These are phyloP conservation scores for Carex kokanica DNA, from an alignment of 176 grass and related monocot species.

Conservation along the genomic window DNA sequence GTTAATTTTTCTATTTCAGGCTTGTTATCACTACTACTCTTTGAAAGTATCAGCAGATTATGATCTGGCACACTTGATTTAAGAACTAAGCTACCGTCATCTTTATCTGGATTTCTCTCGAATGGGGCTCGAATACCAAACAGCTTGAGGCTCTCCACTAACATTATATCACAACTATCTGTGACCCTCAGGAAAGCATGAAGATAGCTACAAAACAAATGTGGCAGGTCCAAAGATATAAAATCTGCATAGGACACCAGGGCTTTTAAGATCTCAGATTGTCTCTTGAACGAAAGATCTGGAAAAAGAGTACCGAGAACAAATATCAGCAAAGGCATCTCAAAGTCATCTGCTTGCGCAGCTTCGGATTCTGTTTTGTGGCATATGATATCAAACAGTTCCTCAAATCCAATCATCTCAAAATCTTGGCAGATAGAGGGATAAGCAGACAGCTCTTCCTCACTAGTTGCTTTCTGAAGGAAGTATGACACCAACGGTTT, in stretches of 20 bases:
- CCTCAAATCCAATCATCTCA: slow-evolving; percentile 85
- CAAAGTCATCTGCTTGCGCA: slow-evolving; percentile 40
- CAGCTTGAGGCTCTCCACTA: slow-evolving; percentile 20
- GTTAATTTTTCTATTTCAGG: slow-evolving; percentile 23
- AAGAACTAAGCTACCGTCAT: neutral
- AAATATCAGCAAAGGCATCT: slow-evolving; percentile 68
- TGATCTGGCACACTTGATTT: neutral
- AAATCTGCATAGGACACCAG: slow-evolving; percentile 57
- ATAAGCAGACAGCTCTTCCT: slow-evolving; percentile 49
- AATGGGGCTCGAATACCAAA: slow-evolving; percentile 26
- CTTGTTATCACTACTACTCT: neutral
- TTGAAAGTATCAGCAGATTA: slow-evolving; percentile 8
- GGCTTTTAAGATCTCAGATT: slow-evolving; percentile 58
- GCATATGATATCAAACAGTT: slow-evolving; percentile 62
- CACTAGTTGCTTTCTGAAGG: slow-evolving; percentile 45
- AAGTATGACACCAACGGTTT: slow-evolving; percentile 72
- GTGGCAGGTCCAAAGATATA: slow-evolving; percentile 44
- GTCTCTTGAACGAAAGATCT: slow-evolving; percentile 82
- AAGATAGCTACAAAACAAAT: slow-evolving; percentile 39
- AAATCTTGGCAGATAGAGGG: slow-evolving; percentile 48
- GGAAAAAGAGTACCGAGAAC: slow-evolving; percentile 69
- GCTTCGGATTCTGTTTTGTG: slow-evolving; percentile 41
- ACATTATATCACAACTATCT: slow-evolving; percentile 22
- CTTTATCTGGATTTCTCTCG: slow-evolving; percentile 16
- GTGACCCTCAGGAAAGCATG: slow-evolving; percentile 17